Percentiles rank a stretch among this genome's conserved stretches.
These are phyloP conservation scores for Phytophthora podocarpi DNA, from an alignment of 352 stramenopile species.

Conservation along the genomic window DNA sequence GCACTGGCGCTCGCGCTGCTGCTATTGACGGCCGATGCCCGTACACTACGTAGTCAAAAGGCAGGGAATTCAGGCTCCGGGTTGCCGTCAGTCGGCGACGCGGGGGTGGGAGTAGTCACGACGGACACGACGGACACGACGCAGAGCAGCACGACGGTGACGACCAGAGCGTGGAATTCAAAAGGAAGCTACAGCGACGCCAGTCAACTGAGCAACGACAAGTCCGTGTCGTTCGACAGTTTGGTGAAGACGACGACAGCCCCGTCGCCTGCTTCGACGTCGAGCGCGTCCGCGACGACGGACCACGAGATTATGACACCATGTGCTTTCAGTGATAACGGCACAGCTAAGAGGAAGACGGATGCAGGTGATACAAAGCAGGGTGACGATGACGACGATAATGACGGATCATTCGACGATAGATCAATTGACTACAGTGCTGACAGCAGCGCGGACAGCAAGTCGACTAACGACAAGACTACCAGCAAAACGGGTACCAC, in stretches of 20 bases:
- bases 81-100: neutral
- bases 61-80: conserved; percentile 1
- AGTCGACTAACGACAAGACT: conserved; percentile 9
- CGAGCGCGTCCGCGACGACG: neutral
- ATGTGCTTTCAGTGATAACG: neutral
- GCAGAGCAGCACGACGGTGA: conserved; percentile 17
- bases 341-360: neutral
- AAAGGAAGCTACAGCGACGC: conserved; percentile 12
- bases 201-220: conserved; percentile 7
- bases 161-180: conserved; percentile 11
- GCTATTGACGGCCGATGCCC: conserved; percentile 15
- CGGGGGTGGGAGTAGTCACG: conserved; percentile 24
- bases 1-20: conserved; percentile 8
- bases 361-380: conserved; percentile 1
- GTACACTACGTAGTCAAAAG: conserved; percentile 8
- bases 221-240: conserved; percentile 28
- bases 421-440: neutral
- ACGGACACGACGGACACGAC: conserved; percentile 13
- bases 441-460: conserved; percentile 14
- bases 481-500: neutral
- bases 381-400: neutral
- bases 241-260: conserved; percentile 10
- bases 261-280: neutral
- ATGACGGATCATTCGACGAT: conserved; percentile 8
- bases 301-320: neutral